phyloP scores from a whole-genome alignment of 768 basidiomycete species.

The Lactifluus volemus region DNA sequence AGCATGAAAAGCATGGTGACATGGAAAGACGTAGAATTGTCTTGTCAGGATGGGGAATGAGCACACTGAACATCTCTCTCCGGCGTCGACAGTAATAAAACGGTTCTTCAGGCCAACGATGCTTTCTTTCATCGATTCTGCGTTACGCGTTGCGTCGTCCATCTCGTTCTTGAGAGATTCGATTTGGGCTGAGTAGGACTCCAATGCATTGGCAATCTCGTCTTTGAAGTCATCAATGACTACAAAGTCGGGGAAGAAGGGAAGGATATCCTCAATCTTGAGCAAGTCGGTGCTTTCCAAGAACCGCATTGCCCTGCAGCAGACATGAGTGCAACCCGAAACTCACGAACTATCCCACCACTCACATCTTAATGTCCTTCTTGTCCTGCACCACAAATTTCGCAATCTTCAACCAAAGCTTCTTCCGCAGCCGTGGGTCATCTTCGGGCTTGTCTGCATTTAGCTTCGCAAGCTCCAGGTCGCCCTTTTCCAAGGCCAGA shows the following conservation, averaged over 20 bases:
- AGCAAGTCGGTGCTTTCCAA: conserved; percentile 89
- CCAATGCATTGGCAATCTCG: conserved; percentile 92
- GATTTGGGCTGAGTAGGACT: conserved; percentile 89
- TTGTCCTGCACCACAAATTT: conserved; percentile 96
- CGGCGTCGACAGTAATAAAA: conserved; percentile 84
- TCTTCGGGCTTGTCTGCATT: conserved; percentile 95
- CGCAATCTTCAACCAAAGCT: conserved; percentile 98
- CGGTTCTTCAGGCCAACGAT: conserved; percentile 78
- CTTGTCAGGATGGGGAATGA: conserved; percentile 65
- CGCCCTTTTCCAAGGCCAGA: conserved; percentile 87
- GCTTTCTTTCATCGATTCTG: conserved; percentile 90
- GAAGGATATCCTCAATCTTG: conserved; percentile 97
- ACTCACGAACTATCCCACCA: conserved; percentile 16
- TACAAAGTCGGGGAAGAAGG: conserved; percentile 99
- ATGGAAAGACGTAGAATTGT: conserved; percentile 98
- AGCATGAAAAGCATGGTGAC: conserved; percentile 95
- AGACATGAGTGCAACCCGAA: conserved; percentile 1
- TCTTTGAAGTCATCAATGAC: conserved; percentile 99
- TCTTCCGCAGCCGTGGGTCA: conserved; percentile 79
- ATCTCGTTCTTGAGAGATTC: conserved; percentile 86
- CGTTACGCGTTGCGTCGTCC: conserved; percentile 89
- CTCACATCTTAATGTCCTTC: conserved; percentile 96
- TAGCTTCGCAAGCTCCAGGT: conserved; percentile 88
- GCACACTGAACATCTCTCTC: conserved; percentile 82
- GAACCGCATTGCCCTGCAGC: conserved; percentile 86